These are phyloP conservation scores for Lentinula boryana DNA, from an alignment of 768 basidiomycete genomes.

Conservation along the genomic window DNA sequence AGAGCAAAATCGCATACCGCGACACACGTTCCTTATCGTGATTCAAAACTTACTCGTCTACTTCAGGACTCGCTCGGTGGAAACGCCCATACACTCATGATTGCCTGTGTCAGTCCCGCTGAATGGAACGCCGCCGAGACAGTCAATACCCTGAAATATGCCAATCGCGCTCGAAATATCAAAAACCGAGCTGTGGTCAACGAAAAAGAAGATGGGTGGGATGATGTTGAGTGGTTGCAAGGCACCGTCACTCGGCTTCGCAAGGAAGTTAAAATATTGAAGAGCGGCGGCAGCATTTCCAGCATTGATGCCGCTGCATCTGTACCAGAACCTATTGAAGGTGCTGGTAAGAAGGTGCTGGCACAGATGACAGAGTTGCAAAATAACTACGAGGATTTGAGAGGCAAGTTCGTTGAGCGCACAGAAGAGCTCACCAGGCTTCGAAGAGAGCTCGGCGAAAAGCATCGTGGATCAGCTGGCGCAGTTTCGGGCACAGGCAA, in stretches of 20 bases:
- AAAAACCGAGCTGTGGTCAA: conserved; percentile 91
- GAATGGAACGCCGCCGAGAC: conserved; percentile 96
- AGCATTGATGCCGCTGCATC: conserved; percentile 23
- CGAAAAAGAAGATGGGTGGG: conserved; percentile 97
- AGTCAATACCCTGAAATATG: conserved; percentile 92
- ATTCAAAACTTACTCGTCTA: conserved; percentile 95
- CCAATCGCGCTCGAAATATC: conserved; percentile 95
- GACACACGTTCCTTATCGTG: conserved; percentile 93
- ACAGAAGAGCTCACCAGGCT: conserved; percentile 83
- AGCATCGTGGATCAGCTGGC: conserved; percentile 56
- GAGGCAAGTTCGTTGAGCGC: conserved; percentile 80
- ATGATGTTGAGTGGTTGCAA: conserved; percentile 96
- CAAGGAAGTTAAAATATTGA: conserved; percentile 79
- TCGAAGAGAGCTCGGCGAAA: conserved; percentile 72
- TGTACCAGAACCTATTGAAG: conserved; percentile 36
- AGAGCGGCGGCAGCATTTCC: conserved; percentile 42
- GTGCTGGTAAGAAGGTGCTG: conserved; percentile 68
- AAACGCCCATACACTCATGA: conserved; percentile 97
- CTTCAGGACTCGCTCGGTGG: conserved; percentile 97
- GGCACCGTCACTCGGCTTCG: conserved; percentile 77
- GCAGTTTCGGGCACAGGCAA: conserved; percentile 64
- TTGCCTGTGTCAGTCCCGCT: conserved; percentile 93
- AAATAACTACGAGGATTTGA: conserved; percentile 78
- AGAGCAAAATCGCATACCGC: conserved; percentile 79
- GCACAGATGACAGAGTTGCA: conserved; percentile 81